A percentile compares a stretch with the other conserved stretches of the same genome.
These are phyloP conservation scores for Tripidium arundinaceum DNA, from an alignment of 202 grass and related monocot species.

Conservation along the genomic window DNA sequence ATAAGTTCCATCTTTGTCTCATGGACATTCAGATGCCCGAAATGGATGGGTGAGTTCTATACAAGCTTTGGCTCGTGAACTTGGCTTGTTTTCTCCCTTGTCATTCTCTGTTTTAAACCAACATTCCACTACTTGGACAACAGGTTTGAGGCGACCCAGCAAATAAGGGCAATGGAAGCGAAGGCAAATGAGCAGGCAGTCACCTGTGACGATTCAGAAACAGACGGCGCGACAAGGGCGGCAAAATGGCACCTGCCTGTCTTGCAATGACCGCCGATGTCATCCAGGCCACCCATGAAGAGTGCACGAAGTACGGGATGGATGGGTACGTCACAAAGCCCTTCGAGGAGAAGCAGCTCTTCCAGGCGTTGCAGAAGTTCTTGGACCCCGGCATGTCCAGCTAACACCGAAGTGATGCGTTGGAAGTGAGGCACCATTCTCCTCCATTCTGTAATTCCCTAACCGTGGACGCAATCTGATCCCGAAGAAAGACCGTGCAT, in stretches of 20 bases:
- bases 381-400: conserved; percentile 37
- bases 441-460: conserved; percentile 15
- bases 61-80: neutral
- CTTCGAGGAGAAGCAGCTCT: conserved; percentile 92
- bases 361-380: conserved; percentile 76
- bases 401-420: conserved; percentile 1
- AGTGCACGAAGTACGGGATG: conserved; percentile 87
- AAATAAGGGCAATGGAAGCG: conserved; percentile 71
- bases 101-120: conserved; percentile 3
- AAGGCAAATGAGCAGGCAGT: conserved; percentile 44
- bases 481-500: neutral
- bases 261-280: conserved; percentile 97
- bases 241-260: conserved; percentile 57
- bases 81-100: neutral
- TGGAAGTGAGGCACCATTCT: conserved; percentile 22
- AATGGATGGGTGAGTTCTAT: conserved; percentile 86
- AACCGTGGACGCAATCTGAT: conserved; percentile 17
- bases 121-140: neutral
- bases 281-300: conserved; percentile 84
- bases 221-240: conserved; percentile 2
- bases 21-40: conserved; percentile 99
- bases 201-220: neutral
- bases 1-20: conserved; percentile 90
- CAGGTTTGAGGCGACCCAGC: conserved; percentile 87
- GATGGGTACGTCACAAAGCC: conserved; percentile 97